A percentile compares a stretch with the other conserved stretches of the same genome.
Conservation (phyloP, 768 basidiomycete genomes). For the Agrocybe chaxingu region DNA sequence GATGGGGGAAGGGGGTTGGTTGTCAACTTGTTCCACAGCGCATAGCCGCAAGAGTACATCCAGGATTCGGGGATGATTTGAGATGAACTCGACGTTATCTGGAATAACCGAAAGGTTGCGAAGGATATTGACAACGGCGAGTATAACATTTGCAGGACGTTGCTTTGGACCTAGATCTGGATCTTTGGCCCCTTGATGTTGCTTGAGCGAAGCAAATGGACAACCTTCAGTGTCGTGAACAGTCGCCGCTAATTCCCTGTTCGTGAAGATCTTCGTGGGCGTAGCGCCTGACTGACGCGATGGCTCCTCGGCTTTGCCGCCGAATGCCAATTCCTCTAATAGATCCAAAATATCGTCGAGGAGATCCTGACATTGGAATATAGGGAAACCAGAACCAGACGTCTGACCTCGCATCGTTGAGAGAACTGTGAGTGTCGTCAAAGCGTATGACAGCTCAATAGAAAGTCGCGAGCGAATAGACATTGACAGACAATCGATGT, state of each 20-base stretch:
- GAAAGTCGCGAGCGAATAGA: slow-evolving; percentile 83
- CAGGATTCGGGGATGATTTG: slow-evolving; percentile 60
- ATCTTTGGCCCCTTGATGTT: slow-evolving; percentile 48
- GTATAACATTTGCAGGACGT: slow-evolving; percentile 65
- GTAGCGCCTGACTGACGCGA: slow-evolving; percentile 23
- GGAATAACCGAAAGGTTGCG: slow-evolving; percentile 78
- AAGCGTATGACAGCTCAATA: slow-evolving; percentile 83
- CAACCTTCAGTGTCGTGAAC: slow-evolving; percentile 56
- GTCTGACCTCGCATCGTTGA: slow-evolving; percentile 71
- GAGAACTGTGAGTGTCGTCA: slow-evolving; percentile 83
- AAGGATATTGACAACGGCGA: slow-evolving; percentile 73
- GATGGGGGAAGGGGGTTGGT: slow-evolving; percentile 35
- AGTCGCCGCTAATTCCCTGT: slow-evolving; percentile 59
- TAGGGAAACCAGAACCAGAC: slow-evolving; percentile 68
- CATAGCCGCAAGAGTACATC: slow-evolving; percentile 71
- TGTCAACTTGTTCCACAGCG: slow-evolving; percentile 35
- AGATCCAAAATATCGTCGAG: slow-evolving; percentile 86
- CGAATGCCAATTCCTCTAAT: slow-evolving; percentile 78
- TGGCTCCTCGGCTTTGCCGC: slow-evolving; percentile 34
- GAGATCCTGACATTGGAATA: slow-evolving; percentile 73
- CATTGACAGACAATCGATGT: slow-evolving; percentile 93
- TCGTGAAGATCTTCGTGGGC: slow-evolving; percentile 47
- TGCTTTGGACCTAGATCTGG: slow-evolving; percentile 53
- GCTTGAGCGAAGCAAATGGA: slow-evolving; percentile 56
- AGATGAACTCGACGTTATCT: slow-evolving; percentile 70